Base-by-base conservation (phyloP, 2,329 filamentous ascomycete species). In the Chaetothyriales sp. region DNA sequence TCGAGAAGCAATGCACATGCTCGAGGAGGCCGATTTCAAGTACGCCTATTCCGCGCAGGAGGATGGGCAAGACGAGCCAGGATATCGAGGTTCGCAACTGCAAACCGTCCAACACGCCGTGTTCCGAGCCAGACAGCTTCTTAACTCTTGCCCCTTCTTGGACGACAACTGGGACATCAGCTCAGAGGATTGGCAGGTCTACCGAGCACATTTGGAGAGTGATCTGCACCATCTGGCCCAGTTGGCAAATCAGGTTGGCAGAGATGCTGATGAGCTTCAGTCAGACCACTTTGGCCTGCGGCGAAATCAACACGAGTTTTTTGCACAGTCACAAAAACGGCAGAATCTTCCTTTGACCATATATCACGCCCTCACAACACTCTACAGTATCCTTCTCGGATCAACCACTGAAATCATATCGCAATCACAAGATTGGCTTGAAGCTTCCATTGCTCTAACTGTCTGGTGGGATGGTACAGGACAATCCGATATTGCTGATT, bases 401-500 rank as follows among this genome's bases (percentile, higher is more conserved):
- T 80, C 85, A 57, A 75, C 81, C 8, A 78, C 83, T 37, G 82
- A 88, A 18, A 86, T 95, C 49, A 72, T 94, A 55, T 78, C 82
- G 46, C 80, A 82, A 45, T 80, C 89, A 1, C 82, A 90, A 62
- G 89, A 95, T 67, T 97, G 90, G 90, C 81, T 90, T 49, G 90
- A 97, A 70, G 89, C 88, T 0, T 85, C 83, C 0, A 70, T 95
- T 54, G 86, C 83, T 1, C 71, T 97, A 48, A 82, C 89, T 29
- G 82, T 85, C 5, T 97, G 90, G 90, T 95, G 89, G 89, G 84
- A 94, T 63, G 87, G 92, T 55, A 78, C 79, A n/a, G 78, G 81
- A 54, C 76, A 82, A 8, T 71, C 74, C 13, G 69, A 72, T 1
- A 58, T 68, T 25, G 58, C 66, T 1, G 63, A 67, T 40, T 69